Conservation (phyloP, 805 yeast genomes). For the Spathaspora arborariae region DNA sequence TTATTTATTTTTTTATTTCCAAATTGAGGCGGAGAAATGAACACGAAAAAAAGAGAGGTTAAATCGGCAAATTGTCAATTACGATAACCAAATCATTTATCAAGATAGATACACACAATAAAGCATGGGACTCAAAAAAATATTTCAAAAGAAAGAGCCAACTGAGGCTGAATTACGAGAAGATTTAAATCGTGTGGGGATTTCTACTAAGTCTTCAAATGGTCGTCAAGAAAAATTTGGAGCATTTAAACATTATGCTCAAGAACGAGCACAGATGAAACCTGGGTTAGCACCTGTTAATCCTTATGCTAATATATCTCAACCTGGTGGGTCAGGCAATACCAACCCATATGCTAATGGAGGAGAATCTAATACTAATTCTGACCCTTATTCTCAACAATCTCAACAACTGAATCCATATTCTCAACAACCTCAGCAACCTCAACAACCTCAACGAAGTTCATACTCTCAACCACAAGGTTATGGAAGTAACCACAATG, state of each 20-base stretch:
- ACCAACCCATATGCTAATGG: conserved; percentile 22
- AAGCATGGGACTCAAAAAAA: conserved; percentile 43
- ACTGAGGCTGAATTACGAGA: conserved; percentile 44
- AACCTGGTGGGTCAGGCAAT: conserved; percentile 19
- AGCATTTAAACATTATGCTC: conserved; percentile 48
- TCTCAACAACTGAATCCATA: conserved; percentile 3
- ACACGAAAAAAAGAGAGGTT: background rate
- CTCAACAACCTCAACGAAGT: background rate
- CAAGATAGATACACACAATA: background rate
- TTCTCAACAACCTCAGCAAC: conserved; percentile 3
- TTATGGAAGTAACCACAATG: background rate
- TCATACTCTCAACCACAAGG: conserved; percentile 11
- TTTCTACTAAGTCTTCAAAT: conserved; percentile 34
- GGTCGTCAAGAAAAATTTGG: conserved; percentile 46
- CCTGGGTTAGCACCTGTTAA: conserved; percentile 38
- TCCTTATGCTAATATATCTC: conserved; percentile 32
- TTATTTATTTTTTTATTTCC: background rate
- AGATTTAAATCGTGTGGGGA: conserved; percentile 37
- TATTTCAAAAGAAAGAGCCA: conserved; percentile 48
- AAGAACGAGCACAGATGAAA: conserved; percentile 30
- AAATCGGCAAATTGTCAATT: background rate
- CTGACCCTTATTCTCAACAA: conserved; percentile 6
- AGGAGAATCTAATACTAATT: conserved; percentile 1
- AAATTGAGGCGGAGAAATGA: background rate
- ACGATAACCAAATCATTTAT: background rate